Base-by-base conservation (phyloP, 148 eudicot species). In the Rhododendron vialii region DNA sequence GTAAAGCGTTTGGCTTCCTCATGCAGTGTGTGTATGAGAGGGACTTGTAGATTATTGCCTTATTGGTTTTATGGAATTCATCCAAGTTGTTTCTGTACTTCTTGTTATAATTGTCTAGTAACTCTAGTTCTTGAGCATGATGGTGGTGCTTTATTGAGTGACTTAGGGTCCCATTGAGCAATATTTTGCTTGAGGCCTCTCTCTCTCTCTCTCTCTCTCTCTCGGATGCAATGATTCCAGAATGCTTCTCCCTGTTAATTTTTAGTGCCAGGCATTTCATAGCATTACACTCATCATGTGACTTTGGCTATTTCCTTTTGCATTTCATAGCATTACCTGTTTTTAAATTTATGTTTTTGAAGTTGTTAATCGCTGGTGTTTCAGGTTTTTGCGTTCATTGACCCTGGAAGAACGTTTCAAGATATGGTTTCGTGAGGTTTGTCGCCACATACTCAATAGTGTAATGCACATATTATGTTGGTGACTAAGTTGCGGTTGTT, bases 361-460 rank as follows among this genome's bases (percentile, higher is more conserved):
- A 78, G 48, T 84, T 84, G 3, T 84, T 38, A 83, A 35, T 65
- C 15, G 55, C 43, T 91, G 89, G n/a, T 80, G 79, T 92, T 86
- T 71, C 92, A 97, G 99, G 89, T 74, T 28, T 85, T 88, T 95
- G 90, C 91, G 88, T 85, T 82, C 89, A 83, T 71, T 93, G 85
- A 93, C 98, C 33, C 87, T 97, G 86, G 94, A 93, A 81, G 95
- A 94, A 69, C 94, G 98, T 71, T 85, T 88, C 13, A 94, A 87
- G 91, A 90, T 36, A 57, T 92, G 84, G 93, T 87, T 97, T 84
- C 84, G 84, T 83, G 92, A 97, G 99, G 98, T 97, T 84, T 86
- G 96, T 89, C 17, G 24, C 74, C 53, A 26, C 33, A 36, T 53
- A 9, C 50, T 59, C 74, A 22, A 36, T 26, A 82, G 13, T 41